Evolutionary conservation across 148 eudicot species (phyloP), one percentile per base, ranked within the genome.

Genomic region (Rhododendron ferrugineum): DNA sequence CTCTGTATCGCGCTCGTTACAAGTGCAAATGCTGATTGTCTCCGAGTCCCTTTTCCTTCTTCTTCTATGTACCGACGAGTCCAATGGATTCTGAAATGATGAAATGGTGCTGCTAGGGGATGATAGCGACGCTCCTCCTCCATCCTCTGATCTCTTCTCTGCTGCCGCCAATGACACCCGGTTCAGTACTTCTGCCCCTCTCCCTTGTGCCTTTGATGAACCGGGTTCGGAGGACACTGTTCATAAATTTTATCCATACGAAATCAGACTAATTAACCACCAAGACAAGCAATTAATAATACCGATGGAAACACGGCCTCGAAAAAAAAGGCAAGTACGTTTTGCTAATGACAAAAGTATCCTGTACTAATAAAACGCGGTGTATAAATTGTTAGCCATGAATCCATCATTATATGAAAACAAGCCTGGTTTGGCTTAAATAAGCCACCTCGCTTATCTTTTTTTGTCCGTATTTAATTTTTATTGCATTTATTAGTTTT

Each of bases 31-130:
- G 20, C 75, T 34, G 1, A 18, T 36, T 9, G 73, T 78, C 81
- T 87, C 91, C 54, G 73, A 78, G 22, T 91, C 88, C 66, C 88
- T 83, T 54, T 88, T 84, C 47, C 79, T 60, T 37, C 66, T 60
- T 37, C 66, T 80, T n/a, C 81, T 84, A 32, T 40, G 85, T 8
- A 88, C 79, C 0, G 92, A 88, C 36, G 89, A 94, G 78, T 93
- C 95, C 97, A 92, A 22, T 66, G 28, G 73, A 66, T 66, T 90
- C 84, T 84, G 90, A 42, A 93, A 94, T 23, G 94, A 93, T 73
- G 97, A 92, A 36, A 88, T 87, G 30, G 89, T 85, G 44, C 93
- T 93, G 87, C 90, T 92, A 3, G 95, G 93, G 0, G 96, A 92
- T 22, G 96, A 94, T 26, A 88, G 80, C 22, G 85, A 88, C 36